Base-by-base conservation (phyloP, 2,329 filamentous ascomycete genomes). In the Pseudofabraea citricarpa region DNA sequence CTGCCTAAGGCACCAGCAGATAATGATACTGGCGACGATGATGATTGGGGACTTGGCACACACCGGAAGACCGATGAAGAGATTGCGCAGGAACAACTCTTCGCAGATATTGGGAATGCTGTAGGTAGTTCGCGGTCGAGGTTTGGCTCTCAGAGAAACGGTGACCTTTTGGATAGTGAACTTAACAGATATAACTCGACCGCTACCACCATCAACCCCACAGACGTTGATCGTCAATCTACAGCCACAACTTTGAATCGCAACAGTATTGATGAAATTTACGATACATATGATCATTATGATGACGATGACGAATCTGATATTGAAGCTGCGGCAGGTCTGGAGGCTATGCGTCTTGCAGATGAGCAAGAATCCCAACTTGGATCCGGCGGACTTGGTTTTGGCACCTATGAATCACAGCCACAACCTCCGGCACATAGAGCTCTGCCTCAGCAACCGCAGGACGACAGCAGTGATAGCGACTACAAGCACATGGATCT, bases 291-390 rank as follows among this genome's bases (percentile, higher is more conserved):
- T 21, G 41, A 65, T 49, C 66, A 73, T 26, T 69, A 74, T 21
- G 73, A 73, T 16, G 85, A 69, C 12, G 74, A 74, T 10, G 85
- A 91, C 43, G 89, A 94, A 39, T 94, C 89, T 58, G 91, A 97
- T 59, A 81, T 86, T 0, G 91, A 96, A 63, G 91, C 86, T 16
- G 83, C 85, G 29, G 88, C 88, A 47, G 91, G 93, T 13, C 69
- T 94, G 40, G 78, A 87, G 59, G 90, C 90, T 52, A 81, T 97
- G 75, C 81, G 82, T 46, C 80, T 90, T 66, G 90, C 89, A 4
- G 89, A 95, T 48, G 79, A 89, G 61, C 74, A 82, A 60, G 87
- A 94, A 47, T 80, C 82, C 40, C 79, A 81, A 39, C 73, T 77
- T 45, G 76, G 78, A 53, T 81, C 77, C 56, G 72, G 74, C 52